A percentile compares a stretch with the other conserved stretches of the same genome.
Conservation (phyloP, 1,139 yeast species). For the Yarrowia galli region DNA sequence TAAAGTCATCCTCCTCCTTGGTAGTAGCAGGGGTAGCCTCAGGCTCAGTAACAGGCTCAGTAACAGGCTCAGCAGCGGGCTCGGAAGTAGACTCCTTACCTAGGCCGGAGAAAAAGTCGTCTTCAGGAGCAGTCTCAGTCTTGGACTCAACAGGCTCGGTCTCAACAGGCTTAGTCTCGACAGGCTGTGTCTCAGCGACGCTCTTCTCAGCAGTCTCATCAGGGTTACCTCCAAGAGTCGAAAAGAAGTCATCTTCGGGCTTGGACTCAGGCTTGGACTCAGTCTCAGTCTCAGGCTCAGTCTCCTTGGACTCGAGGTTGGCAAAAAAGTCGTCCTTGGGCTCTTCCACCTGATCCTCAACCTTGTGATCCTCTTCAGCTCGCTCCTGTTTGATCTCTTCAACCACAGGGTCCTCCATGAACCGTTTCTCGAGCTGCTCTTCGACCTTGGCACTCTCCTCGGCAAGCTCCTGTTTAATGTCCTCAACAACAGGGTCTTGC, state of each 20-base stretch:
- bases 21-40: constrained; percentile 1
- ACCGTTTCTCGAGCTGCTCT: constrained; percentile 5
- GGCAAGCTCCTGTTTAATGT: neutral
- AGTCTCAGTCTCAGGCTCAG: neutral
- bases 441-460: constrained; percentile 8
- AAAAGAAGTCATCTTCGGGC: constrained; percentile 27
- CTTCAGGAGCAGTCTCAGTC: neutral
- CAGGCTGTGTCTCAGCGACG: constrained; percentile 1
- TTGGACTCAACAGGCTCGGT: neutral
- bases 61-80: neutral
- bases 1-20: constrained; percentile 33
- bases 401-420: constrained; percentile 35
- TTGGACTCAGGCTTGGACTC: neutral
- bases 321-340: constrained; percentile 10
- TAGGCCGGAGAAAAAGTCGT: constrained; percentile 26
- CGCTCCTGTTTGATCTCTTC: constrained; percentile 12
- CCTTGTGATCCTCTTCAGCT: neutral
- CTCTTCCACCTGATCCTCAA: neutral
- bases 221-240: constrained; percentile 14
- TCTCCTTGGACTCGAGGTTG: neutral
- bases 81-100: constrained; percentile 2
- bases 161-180: neutral
- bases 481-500: constrained; percentile 23
- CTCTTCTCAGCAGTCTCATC: constrained; percentile 16
- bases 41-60: neutral